These are phyloP conservation scores for Hyphopichia homilentoma DNA, from an alignment of 805 yeast species.

Conservation along the genomic window DNA sequence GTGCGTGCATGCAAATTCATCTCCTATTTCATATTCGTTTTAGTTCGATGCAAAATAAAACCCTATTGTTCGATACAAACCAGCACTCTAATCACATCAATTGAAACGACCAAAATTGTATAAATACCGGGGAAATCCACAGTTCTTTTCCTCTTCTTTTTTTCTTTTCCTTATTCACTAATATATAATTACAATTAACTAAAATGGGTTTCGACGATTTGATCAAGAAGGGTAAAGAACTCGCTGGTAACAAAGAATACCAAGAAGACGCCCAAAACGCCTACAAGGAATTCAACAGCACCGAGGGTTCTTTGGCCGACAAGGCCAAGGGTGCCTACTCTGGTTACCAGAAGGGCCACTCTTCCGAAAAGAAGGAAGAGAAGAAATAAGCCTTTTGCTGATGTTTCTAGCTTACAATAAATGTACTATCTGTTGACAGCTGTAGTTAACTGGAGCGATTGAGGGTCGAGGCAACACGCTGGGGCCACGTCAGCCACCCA, in stretches of 20 bases:
- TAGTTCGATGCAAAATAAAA: too few species aligned
- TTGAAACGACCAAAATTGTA: too few species aligned
- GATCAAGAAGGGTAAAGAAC: conserved; percentile 28
- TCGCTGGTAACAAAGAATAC: conserved; percentile 18
- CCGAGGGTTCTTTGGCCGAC: conserved; percentile 25
- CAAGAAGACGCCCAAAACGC: conserved; percentile 34
- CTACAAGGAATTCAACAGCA: conserved; percentile 26
- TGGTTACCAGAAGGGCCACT: conserved; percentile 20
- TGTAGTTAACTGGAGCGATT: too few species aligned
- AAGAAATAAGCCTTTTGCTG: conserved; percentile 1
- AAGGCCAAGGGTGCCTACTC: conserved; percentile 35
- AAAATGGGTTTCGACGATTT: conserved; percentile 30
- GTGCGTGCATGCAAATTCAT: too few species aligned
- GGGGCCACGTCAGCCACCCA: too few species aligned
- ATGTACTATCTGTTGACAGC: too few species aligned
- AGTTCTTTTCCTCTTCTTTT: conserved; percentile 1
- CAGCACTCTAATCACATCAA: too few species aligned
- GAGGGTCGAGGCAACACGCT: too few species aligned
- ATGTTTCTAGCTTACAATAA: too few species aligned
- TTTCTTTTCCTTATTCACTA: not conserved
- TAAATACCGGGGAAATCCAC: too few species aligned
- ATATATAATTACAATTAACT: not conserved
- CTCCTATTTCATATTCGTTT: too few species aligned
- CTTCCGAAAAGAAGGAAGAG: conserved; percentile 12
- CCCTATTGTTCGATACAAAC: too few species aligned